A percentile compares a stretch with the other conserved stretches of the same genome.
phyloP scores from a whole-genome alignment of 2,329 filamentous ascomycete genomes.

The Sclerotinia borealis region DNA sequence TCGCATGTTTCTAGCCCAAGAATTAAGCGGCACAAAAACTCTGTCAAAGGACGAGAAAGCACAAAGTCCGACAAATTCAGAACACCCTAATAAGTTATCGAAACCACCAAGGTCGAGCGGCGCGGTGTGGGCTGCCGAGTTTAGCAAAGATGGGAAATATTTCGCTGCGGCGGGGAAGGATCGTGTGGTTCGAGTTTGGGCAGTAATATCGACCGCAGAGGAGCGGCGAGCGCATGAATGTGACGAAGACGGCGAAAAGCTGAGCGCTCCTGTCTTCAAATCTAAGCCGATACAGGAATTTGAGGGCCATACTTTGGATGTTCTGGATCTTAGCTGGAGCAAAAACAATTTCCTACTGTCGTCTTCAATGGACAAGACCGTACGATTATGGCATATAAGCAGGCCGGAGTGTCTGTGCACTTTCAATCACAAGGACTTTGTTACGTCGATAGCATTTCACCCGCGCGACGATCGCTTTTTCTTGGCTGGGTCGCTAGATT shows the following conservation, averaged over 20 bases:
- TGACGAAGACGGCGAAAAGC: constrained; percentile 59
- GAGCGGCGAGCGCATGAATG: constrained; percentile 70
- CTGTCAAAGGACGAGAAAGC: constrained; percentile 29
- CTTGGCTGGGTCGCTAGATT: constrained; percentile 85
- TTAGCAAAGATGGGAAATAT: constrained; percentile 86
- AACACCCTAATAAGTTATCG: constrained; percentile 22
- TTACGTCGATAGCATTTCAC: constrained; percentile 91
- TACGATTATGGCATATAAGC: constrained; percentile 87
- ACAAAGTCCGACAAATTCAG: constrained; percentile 21
- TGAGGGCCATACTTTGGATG: constrained; percentile 73
- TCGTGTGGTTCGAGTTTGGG: constrained; percentile 78
- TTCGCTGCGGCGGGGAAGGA: constrained; percentile 91
- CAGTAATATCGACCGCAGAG: constrained; percentile 75
- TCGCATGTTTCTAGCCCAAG: constrained; percentile 84
- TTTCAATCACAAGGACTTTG: constrained; percentile 92
- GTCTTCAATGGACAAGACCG: constrained; percentile 97
- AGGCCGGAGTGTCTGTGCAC: constrained; percentile 81
- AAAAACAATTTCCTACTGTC: constrained; percentile 98
- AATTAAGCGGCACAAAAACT: constrained; percentile 60
- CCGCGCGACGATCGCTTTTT: constrained; percentile 95
- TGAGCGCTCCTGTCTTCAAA: constrained; percentile 88
- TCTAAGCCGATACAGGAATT: constrained; percentile 75
- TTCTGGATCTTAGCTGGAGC: constrained; percentile 93
- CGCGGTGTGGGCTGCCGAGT: constrained; percentile 88
- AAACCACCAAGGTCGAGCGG: constrained; percentile 37